Evolutionary conservation across 495 filamentous ascomycete genomes (phyloP).

Genomic region (Coniosporium apollinis): DNA sequence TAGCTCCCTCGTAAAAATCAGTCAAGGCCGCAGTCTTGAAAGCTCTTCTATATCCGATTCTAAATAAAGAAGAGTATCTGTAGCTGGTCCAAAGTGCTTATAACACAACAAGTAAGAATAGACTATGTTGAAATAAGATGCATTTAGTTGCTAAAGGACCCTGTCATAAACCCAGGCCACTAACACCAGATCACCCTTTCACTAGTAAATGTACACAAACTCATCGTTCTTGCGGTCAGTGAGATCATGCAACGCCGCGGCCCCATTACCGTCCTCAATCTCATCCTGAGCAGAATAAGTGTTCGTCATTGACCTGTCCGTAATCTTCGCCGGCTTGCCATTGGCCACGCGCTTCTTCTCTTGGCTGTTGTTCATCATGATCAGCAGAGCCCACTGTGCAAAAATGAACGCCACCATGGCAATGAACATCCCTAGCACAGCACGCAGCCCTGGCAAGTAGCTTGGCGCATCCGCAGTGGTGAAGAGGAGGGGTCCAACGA

Average conservation of each 20-base stretch:
- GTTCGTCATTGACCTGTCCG: conserved; percentile 39
- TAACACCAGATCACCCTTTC: no score
- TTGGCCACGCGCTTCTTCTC: conserved; percentile 33
- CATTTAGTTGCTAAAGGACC: no score
- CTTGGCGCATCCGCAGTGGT: conserved; percentile 24
- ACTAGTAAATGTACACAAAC: conserved; percentile 49
- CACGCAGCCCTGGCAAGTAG: conserved; percentile 39
- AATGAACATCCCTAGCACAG: conserved; percentile 39
- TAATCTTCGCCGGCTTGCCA: conserved; percentile 38
- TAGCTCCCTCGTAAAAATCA: no score
- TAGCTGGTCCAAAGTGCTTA: no score
- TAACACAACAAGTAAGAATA: no score
- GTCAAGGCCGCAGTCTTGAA: no score
- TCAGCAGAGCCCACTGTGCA: conserved; percentile 34
- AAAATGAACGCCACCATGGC: conserved; percentile 31
- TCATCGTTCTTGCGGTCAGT: conserved; percentile 50
- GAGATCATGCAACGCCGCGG: conserved; percentile 35
- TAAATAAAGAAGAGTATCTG: no score
- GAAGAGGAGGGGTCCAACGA: conserved; percentile 32
- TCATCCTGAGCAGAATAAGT: conserved; percentile 19
- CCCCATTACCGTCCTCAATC: conserved; percentile 11
- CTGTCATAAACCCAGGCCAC: no score
- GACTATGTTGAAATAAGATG: no score
- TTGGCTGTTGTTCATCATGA: conserved; percentile 37
- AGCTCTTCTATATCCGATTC: no score